phyloP scores from a whole-genome alignment of 768 basidiomycete genomes.

The Nidularia sp. region DNA sequence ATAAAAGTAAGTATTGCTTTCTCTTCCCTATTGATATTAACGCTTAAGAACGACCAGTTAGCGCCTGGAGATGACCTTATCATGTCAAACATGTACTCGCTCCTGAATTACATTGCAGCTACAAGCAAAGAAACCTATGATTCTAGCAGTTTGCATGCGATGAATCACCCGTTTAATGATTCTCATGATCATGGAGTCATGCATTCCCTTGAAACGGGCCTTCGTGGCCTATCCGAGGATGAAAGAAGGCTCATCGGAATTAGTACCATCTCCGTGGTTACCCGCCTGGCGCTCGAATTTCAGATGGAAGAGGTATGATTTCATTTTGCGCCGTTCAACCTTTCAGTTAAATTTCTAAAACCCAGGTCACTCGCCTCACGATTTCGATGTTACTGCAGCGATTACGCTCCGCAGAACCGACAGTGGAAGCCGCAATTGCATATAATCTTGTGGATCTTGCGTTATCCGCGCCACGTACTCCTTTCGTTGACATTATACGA shows the following conservation, averaged over 20 bases:
- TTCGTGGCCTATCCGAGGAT: slow-evolving; percentile 73
- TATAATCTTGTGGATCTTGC: slow-evolving; percentile 91
- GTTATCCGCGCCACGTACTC: slow-evolving; percentile 66
- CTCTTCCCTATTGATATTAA: not conserved
- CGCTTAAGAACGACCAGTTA: slow-evolving; percentile 39
- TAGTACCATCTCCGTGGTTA: slow-evolving; percentile 89
- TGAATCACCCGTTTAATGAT: slow-evolving; percentile 35
- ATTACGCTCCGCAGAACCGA: slow-evolving; percentile 77
- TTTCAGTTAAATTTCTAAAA: not conserved
- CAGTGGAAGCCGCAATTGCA: slow-evolving; percentile 87
- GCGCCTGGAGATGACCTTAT: slow-evolving; percentile 84
- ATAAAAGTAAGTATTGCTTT: slow-evolving; percentile 55
- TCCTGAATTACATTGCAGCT: slow-evolving; percentile 87
- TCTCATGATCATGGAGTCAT: slow-evolving; percentile 45
- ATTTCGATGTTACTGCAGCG: slow-evolving; percentile 92
- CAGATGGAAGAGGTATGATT: slow-evolving; percentile 67
- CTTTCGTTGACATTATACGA: slow-evolving; percentile 81
- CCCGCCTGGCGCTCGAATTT: slow-evolving; percentile 84
- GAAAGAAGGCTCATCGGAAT: slow-evolving; percentile 82
- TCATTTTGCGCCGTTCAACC: not conserved
- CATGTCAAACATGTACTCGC: slow-evolving; percentile 95
- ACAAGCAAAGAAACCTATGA: slow-evolving; percentile 76
- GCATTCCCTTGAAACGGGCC: slow-evolving; percentile 58
- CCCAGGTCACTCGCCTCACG: slow-evolving; percentile 77
- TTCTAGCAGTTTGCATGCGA: slow-evolving; percentile 32